Evolutionary conservation across 441 rosid species (phyloP).

Genomic region (Pelargonium australe): DNA sequence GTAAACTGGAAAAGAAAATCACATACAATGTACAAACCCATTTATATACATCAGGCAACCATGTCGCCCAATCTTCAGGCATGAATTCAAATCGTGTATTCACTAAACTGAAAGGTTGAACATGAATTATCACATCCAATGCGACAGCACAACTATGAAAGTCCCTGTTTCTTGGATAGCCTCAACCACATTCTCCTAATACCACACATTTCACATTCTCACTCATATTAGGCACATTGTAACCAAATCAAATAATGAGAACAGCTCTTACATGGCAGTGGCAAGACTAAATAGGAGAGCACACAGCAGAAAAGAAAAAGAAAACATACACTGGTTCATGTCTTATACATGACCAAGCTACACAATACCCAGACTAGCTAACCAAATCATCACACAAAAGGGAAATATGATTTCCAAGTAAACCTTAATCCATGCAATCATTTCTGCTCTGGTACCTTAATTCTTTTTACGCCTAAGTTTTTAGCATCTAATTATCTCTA

Average conservation of each 20-base stretch:
- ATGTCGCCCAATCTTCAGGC: not conserved
- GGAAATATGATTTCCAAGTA: too few species aligned
- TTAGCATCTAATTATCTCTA: not conserved
- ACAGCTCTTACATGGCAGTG: not conserved
- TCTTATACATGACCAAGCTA: not conserved
- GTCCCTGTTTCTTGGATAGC: constrained; percentile 1
- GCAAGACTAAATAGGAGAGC: not conserved
- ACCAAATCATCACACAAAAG: not conserved
- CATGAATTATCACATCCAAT: not conserved
- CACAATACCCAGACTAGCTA: not conserved
- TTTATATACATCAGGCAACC: too few species aligned
- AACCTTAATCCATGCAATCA: not conserved
- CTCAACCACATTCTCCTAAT: not conserved
- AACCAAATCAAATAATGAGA: constrained; percentile 1
- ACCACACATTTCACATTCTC: not conserved
- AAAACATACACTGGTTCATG: not conserved
- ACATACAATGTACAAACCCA: not conserved
- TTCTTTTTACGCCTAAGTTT: not conserved
- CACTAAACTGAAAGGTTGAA: too few species aligned
- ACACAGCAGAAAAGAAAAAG: too few species aligned
- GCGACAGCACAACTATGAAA: not conserved
- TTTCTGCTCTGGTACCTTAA: not conserved
- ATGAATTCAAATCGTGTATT: not conserved
- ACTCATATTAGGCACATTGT: not conserved
- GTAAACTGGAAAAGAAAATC: not conserved